Base-by-base conservation (phyloP, 306 rosid genomes). In the Trifolium subterraneum region DNA sequence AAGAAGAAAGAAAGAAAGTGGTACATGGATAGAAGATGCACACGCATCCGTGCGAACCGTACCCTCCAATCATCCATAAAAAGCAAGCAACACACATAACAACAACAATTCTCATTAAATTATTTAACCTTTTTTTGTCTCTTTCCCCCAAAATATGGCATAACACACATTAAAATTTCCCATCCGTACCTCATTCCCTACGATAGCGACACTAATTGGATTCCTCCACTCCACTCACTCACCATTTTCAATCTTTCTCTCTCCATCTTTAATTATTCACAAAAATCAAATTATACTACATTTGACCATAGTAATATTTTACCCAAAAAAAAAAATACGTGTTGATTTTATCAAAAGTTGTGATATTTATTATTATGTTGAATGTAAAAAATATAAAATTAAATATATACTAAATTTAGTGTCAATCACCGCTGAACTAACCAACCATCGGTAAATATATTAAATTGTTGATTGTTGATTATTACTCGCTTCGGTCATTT, bases 171-270 rank as follows among this genome's bases (percentile, higher is more conserved):
- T 39, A 22, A 41, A 10, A 10, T 41, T 12, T 47, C 15, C 6
- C 48, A 31, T 71, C 75, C 77, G 74, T 83, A 73, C 84, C 73
- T 71, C 63, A 77, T 82, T 84, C 82, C 51, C 62, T 51, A 12
- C 38, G 81, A 87, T 29, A 23, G 70, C 23, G 90, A 88, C 93
- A 75, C 85, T 67, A 29, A 29, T 29, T 68, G 80, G 55, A 79
- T 67, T 86, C 83, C 75, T 25, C 50, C 39, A 29, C 63, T 23
- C 35, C 64, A 58, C 64, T 55, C 62, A 56, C 55, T 48, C 16
- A 14, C 41, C 36, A 10, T 31, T 15, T 29, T 68, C 68, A 60
- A 44, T 68, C 10, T 31, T 51, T 61, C 27, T 8, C 31, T 27
- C 9, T 51, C 42, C 4, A 16, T 19, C 3, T 33, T n/a, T 15